Evolutionary conservation across 2,329 filamentous ascomycete genomes (phyloP), one percentile per base, ranked within the genome.

Genomic region (Lachnellula subtilissima): DNA sequence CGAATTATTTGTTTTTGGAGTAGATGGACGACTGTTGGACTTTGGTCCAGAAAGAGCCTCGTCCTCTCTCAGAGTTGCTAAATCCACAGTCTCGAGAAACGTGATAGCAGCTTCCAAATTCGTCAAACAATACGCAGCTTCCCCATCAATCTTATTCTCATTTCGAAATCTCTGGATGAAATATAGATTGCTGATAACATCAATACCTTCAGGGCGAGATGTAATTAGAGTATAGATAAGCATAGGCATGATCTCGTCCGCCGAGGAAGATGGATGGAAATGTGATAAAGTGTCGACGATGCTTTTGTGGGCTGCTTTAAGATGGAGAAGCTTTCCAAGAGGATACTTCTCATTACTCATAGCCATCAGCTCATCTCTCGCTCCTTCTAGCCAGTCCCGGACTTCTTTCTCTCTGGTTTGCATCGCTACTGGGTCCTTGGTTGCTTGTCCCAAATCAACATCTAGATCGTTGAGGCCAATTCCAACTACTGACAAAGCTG

Each of bases 151-250:
- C 67, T 93, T 96, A 61, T 79, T 86, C 52, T 89, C 84, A 70
- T 90, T 89, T 54, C 94, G 85, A 70, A 99, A 99, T 59, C 88
- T 79, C 69, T 97, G 92, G 63, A 97, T 91, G 70, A 97, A 99
- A 64, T 88, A 85, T n/a, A 95, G 78, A 70, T 99, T 95, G 76
- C 93, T 97, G 67, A 96, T 91, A 54, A 92, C 87, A 70, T 92
- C 89, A 48, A 97, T 86, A 36, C 86, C 83, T 71, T 94, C 89
- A 0, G 92, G 88, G 0, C 91, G 87, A 46, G 92, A 87, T 2
- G 91, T 97, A 69, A 99, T 95, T 58, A 99, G 81, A 0, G 91
- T 90, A 74, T 96, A 99, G 59, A 99, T 99, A 60, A 99, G 80
- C 72, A 96, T 96, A 0, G 94, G 94, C 71, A 99, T 85, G 53